A percentile compares a stretch with the other conserved stretches of the same genome.
phyloP scores from a whole-genome alignment of 1,284 basidiomycete species.

The Leccinum subrobustum region DNA sequence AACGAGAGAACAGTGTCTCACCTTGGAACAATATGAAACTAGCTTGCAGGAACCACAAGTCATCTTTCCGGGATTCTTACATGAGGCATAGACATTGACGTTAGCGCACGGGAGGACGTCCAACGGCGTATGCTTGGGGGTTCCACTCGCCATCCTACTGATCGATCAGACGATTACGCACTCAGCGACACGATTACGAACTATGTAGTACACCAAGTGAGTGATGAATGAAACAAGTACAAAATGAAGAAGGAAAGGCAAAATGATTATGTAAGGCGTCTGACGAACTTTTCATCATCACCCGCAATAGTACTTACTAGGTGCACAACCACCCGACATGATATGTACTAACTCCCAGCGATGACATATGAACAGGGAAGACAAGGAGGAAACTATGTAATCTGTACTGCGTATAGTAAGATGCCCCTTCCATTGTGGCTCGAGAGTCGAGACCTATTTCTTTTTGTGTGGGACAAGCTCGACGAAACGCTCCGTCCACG shows the following conservation, averaged over 20 bases:
- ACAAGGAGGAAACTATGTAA: not conserved
- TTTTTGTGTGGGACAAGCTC: constrained; percentile 3
- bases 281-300: too few relatives aligned
- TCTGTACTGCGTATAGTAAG: not conserved
- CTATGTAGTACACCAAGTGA: not conserved
- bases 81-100: constrained; percentile 20
- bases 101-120: constrained; percentile 30
- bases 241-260: not conserved
- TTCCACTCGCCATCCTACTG: constrained; percentile 2
- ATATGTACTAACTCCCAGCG: not conserved
- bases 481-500: constrained; percentile 14
- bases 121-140: constrained; percentile 19
- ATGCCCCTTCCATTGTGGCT: not conserved
- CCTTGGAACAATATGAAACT: constrained; percentile 43
- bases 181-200: too few relatives aligned
- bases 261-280: too few relatives aligned
- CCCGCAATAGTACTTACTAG: too few relatives aligned
- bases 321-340: constrained; percentile 13
- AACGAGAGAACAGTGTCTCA: constrained; percentile 5
- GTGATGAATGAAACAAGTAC: not conserved
- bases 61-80: constrained; percentile 30
- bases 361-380: not conserved
- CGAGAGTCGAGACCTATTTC: constrained; percentile 4
- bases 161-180: not conserved
- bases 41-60: constrained; percentile 37